Evolutionary conservation across 768 basidiomycete genomes (phyloP), one percentile per base, ranked within the genome.

Genomic region (Tricholoma bakamatsutake): DNA sequence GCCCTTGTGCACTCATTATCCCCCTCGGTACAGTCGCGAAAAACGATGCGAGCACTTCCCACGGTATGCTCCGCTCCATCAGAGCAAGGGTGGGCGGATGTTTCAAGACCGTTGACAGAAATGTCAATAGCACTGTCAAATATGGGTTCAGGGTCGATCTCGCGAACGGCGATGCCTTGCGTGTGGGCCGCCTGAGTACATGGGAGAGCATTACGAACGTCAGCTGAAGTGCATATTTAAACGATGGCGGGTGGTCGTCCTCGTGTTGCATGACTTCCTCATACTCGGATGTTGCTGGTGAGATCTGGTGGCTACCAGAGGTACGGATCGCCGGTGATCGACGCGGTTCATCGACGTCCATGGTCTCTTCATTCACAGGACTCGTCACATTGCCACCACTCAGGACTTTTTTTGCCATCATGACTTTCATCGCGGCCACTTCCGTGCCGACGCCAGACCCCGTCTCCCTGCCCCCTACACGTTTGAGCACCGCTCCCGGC

Each of bases 51-150:
- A 98, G 75, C 9, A 83, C 80, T 4, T 80, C 75, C 97, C 96
- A 98, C 0, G 96, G 96, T 7, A 99, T 76, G 40, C 78, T 75
- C 10, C 89, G 82, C 64, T 93, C 88, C 27, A 98, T 71, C 3
- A 87, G 71, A 0, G 74, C 69, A 28, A 85, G 77, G 0, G 83
- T 83, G 13, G 77, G 76, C 0, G 79, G 64, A 57, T 92, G 82
- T 62, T 86, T 88, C 52, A 85, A 69, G 30, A 92, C 66, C 0
- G 90, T 93, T 0, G 85, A 76, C 24, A 99, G 76, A 79, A 98
- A 98, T 0, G 96, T 98, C 51, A 98, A 77, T 45, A 96, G 67
- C 57, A 92, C 73, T 0, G 90, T 81, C 52, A 97, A 81, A 70
- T 98, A 98, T 0, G 97, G 91, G 64, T 95, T 97, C 5, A 93